These are phyloP conservation scores for Paramecium primaurelia DNA, from an alignment of 73 alveolate genomes.

Conservation along the genomic window DNA sequence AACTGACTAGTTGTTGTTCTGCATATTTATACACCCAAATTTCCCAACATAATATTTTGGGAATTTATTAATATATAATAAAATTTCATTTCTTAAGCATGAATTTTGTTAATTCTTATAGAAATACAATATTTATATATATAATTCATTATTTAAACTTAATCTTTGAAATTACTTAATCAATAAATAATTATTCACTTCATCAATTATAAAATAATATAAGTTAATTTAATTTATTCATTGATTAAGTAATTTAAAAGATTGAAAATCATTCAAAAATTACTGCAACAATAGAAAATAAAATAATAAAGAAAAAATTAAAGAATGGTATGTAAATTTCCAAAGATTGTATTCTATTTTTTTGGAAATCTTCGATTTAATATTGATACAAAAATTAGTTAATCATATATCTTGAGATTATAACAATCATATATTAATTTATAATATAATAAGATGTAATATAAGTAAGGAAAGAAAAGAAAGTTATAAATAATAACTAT, in stretches of 20 bases:
- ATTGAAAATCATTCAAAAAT: neutral
- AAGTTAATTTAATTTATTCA: neutral
- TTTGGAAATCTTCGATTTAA: too few species aligned
- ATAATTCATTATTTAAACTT: neutral
- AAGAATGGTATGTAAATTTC: too few species aligned
- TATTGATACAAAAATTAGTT: too few species aligned
- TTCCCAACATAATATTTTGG: slow-evolving; percentile 35
- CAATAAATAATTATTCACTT: neutral
- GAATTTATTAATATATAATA: neutral
- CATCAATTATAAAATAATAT: neutral
- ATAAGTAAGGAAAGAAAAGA: too few species aligned
- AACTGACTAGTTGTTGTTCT: neutral
- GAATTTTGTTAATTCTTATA: neutral
- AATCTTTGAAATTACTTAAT: neutral
- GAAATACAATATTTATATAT: too few species aligned
- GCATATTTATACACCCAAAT: neutral
- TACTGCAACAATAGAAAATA: neutral
- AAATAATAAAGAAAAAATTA: too few species aligned
- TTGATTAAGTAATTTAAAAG: neutral
- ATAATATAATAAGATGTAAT: too few species aligned
- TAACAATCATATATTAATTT: too few species aligned
- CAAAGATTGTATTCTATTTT: too few species aligned
- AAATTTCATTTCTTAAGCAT: neutral
- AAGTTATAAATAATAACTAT: too few species aligned
- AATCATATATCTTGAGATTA: too few species aligned